Percentiles rank a stretch among this genome's conserved stretches.
phyloP scores from a whole-genome alignment of 2,329 filamentous ascomycete species.

The Saccharata proteae region DNA sequence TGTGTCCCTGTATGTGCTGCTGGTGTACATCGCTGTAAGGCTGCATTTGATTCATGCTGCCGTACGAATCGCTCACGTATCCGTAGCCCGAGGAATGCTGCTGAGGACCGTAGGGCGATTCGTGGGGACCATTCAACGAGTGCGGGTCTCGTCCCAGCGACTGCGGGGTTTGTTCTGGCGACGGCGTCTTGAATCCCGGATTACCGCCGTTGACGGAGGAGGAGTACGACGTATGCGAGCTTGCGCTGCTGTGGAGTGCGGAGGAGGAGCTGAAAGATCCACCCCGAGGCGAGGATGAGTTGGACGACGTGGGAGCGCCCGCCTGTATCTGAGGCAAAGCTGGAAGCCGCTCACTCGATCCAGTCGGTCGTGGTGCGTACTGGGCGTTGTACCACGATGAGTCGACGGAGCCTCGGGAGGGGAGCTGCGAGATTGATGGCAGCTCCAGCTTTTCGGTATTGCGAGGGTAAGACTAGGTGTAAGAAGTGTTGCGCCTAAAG shows the following conservation, averaged over 20 bases:
- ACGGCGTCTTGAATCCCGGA: slow-evolving; percentile 63
- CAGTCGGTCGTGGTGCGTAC: slow-evolving; percentile 49
- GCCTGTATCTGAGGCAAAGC: slow-evolving; percentile 58
- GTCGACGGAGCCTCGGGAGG: slow-evolving; percentile 66
- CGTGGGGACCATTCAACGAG: slow-evolving; percentile 25
- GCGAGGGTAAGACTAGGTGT: slow-evolving; percentile 10
- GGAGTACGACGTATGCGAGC: slow-evolving; percentile 45
- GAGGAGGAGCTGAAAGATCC: slow-evolving; percentile 56
- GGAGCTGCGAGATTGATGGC: slow-evolving; percentile 72
- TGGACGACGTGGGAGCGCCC: slow-evolving; percentile 52
- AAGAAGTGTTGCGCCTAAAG: background rate
- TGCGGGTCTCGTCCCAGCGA: slow-evolving; percentile 22
- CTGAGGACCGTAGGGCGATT: slow-evolving; percentile 27
- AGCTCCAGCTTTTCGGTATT: slow-evolving; percentile 89
- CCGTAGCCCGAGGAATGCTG: slow-evolving; percentile 19
- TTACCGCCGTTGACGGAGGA: slow-evolving; percentile 40
- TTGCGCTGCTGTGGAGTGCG: slow-evolving; percentile 35
- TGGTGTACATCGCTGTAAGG: slow-evolving; percentile 77
- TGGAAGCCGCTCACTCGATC: slow-evolving; percentile 64
- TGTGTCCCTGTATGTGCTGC: slow-evolving; percentile 63
- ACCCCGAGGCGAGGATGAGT: slow-evolving; percentile 62
- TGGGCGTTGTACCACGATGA: slow-evolving; percentile 57
- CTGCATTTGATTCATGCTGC: slow-evolving; percentile 68
- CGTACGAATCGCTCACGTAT: slow-evolving; percentile 27
- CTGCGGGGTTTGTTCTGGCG: slow-evolving; percentile 50